A percentile compares a stretch with the other conserved stretches of the same genome.
Evolutionary conservation across 805 yeast genomes (phyloP).

Genomic region (Saturnispora gosingensis): DNA sequence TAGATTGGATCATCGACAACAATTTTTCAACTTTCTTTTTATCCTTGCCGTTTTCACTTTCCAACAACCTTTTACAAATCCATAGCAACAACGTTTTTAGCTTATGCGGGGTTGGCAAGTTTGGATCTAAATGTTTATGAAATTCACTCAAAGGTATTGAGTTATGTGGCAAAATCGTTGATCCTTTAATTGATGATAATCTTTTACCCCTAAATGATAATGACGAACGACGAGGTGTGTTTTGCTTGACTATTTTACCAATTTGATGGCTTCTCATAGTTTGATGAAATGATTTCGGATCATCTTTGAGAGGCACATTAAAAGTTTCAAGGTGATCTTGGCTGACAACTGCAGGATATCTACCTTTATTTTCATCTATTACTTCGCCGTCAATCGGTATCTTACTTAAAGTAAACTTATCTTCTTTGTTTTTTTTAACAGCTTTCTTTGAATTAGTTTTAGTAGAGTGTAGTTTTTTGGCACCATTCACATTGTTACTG

Average conservation of each 20-base stretch:
- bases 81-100: slow-evolving; percentile 63
- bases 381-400: not conserved
- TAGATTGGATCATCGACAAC: not conserved
- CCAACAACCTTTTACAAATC: slow-evolving; percentile 48
- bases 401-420: not conserved
- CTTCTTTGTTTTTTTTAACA: not conserved
- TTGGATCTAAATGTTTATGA: slow-evolving; percentile 51
- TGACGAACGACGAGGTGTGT: slow-evolving; percentile 35
- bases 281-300: slow-evolving; percentile 1
- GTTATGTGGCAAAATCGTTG: slow-evolving; percentile 55
- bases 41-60: slow-evolving; percentile 15
- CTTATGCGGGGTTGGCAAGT: slow-evolving; percentile 61
- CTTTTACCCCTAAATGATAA: slow-evolving; percentile 58
- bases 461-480: not conserved
- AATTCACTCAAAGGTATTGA: slow-evolving; percentile 47
- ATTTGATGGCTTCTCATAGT: not conserved
- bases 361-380: not conserved
- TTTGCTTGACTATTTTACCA: not conserved
- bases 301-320: slow-evolving; percentile 9
- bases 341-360: not conserved
- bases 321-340: slow-evolving; percentile 9
- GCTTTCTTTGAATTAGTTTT: not conserved
- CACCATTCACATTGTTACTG: not conserved
- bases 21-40: slow-evolving; percentile 12
- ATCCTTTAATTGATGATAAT: slow-evolving; percentile 64